A percentile compares a stretch with the other conserved stretches of the same genome.
These are phyloP conservation scores for Cytospora piceicola DNA, from an alignment of 2,329 filamentous ascomycete species.

Conservation along the genomic window DNA sequence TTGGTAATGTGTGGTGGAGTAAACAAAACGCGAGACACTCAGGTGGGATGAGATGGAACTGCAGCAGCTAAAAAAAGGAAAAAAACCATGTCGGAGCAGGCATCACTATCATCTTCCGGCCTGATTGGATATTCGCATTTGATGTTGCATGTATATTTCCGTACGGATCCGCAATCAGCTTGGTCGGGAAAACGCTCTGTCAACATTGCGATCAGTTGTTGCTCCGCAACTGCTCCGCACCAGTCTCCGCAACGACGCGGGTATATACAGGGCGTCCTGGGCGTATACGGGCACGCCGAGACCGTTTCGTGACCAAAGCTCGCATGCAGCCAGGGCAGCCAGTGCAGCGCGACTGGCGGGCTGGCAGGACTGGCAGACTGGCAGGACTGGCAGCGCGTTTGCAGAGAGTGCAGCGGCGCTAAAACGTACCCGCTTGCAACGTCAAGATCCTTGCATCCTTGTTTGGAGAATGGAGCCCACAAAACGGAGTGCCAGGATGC, in stretches of 20 bases:
- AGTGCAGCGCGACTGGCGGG: too few species aligned
- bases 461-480: background rate
- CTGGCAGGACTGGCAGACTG: too few species aligned
- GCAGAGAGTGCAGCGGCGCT: background rate
- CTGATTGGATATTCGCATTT: background rate
- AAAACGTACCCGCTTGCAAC: background rate
- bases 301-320: background rate
- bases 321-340: too few species aligned
- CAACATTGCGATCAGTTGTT: slow-evolving; percentile 2
- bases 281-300: background rate
- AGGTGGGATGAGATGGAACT: slow-evolving; percentile 1
- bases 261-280: background rate
- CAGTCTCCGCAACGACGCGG: background rate
- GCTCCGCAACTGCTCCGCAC: background rate
- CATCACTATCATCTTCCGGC: background rate
- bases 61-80: background rate
- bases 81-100: slow-evolving; percentile 1
- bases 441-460: background rate
- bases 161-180: slow-evolving; percentile 1
- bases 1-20: background rate
- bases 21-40: slow-evolving; percentile 2
- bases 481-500: background rate
- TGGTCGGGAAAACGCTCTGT: background rate
- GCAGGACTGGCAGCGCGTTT: background rate
- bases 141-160: background rate